phyloP scores from a whole-genome alignment of 2,329 filamentous ascomycete species.

The Sclerotinia subarctica region DNA sequence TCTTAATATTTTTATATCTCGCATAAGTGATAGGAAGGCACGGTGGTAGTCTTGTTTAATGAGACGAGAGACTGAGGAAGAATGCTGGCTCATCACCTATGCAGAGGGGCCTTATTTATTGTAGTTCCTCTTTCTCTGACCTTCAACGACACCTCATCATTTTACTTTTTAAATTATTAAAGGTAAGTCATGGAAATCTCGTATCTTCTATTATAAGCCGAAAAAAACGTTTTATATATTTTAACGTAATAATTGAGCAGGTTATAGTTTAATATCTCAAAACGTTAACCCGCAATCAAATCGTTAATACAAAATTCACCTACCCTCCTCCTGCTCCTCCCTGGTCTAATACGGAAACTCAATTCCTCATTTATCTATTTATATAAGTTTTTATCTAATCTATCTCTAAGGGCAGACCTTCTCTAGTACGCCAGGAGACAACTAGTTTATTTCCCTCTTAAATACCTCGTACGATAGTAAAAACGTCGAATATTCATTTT shows the following conservation, averaged over 20 bases:
- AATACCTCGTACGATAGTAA: too few relatives aligned
- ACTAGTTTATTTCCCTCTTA: too few relatives aligned
- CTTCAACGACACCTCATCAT: neutral
- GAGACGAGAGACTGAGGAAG: neutral
- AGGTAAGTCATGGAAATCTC: fast-evolving
- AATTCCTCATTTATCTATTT: neutral
- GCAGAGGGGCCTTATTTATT: neutral
- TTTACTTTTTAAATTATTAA: neutral
- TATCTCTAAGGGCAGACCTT: too few relatives aligned
- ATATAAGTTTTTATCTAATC: neutral
- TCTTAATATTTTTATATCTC: too few relatives aligned
- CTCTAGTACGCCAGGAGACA: too few relatives aligned
- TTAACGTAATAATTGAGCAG: neutral
- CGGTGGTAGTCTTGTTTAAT: too few relatives aligned
- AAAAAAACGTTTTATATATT: neutral
- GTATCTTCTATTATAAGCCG: neutral
- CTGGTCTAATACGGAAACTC: neutral
- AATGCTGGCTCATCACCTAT: neutral
- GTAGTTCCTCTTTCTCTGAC: neutral
- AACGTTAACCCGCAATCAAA: too few relatives aligned
- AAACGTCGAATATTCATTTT: neutral
- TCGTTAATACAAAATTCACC: too few relatives aligned
- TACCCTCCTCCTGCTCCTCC: too few relatives aligned
- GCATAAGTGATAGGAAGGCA: too few relatives aligned
- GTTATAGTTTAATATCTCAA: neutral